Conservation (phyloP, 768 basidiomycete genomes). For the Kwoniella dejecticola region DNA sequence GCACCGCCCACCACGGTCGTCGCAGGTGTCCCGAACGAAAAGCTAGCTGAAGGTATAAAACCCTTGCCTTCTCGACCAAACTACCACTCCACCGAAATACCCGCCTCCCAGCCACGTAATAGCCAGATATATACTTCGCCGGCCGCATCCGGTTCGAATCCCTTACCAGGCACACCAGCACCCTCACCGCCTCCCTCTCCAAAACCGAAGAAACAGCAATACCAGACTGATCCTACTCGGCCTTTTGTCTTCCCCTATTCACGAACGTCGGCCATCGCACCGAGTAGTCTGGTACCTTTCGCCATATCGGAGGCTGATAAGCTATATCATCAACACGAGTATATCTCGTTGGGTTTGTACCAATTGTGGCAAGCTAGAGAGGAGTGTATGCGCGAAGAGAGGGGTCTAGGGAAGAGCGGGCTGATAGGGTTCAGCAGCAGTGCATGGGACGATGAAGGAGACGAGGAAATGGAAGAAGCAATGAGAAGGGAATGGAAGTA, state of each 20-base stretch:
- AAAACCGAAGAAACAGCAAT: constrained; percentile 97
- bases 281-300: constrained; percentile 78
- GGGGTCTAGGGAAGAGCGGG: constrained; percentile 68
- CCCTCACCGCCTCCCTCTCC: constrained; percentile 65
- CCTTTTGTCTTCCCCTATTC: constrained; percentile 97
- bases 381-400: constrained; percentile 91
- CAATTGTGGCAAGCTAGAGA: constrained; percentile 97
- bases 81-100: constrained; percentile 68
- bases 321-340: constrained; percentile 85
- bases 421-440: constrained; percentile 47
- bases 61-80: constrained; percentile 93
- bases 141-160: constrained; percentile 15
- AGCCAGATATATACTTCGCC: constrained; percentile 3
- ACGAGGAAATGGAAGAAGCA: constrained; percentile 47
- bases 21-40: constrained; percentile 56
- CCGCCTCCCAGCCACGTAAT: constrained; percentile 14
- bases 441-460: constrained; percentile 39
- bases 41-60: constrained; percentile 83
- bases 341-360: constrained; percentile 79
- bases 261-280: constrained; percentile 61
- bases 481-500: constrained; percentile 47
- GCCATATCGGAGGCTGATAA: constrained; percentile 94
- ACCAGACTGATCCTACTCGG: constrained; percentile 90
- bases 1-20: constrained; percentile 59
- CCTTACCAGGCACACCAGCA: constrained; percentile 76